Percentiles rank a stretch among this genome's conserved stretches.
Evolutionary conservation across 2,329 filamentous ascomycete genomes (phyloP).

Genomic region (Thermoascus crustaceus): DNA sequence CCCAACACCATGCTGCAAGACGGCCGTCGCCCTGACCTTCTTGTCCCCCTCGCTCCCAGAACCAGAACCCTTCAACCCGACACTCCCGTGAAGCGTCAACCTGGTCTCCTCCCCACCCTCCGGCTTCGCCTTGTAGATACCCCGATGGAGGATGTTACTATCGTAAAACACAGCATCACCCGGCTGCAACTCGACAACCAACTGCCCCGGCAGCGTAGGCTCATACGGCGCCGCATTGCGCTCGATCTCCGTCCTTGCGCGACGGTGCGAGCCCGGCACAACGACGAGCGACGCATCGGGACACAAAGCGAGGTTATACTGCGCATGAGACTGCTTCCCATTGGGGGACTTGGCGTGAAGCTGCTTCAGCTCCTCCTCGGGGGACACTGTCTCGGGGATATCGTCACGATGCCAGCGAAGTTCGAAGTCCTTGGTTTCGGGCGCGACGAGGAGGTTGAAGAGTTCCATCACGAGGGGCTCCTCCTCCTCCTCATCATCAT

Average conservation of each 20-base stretch:
- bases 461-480: conserved; percentile 75
- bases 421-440: conserved; percentile 58
- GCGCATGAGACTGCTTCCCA: conserved; percentile 58
- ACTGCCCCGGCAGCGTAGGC: conserved; percentile 52
- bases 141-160: conserved; percentile 66
- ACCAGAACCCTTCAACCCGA: conserved; percentile 28
- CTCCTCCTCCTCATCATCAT: too few species aligned
- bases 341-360: conserved; percentile 43
- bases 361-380: conserved; percentile 58
- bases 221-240: conserved; percentile 60
- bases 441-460: conserved; percentile 75
- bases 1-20: conserved; percentile 40
- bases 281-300: conserved; percentile 67
- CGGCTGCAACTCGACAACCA: conserved; percentile 57
- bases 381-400: conserved; percentile 56
- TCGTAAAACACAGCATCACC: conserved; percentile 84
- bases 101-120: conserved; percentile 29
- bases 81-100: conserved; percentile 37
- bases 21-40: conserved; percentile 35
- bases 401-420: conserved; percentile 84
- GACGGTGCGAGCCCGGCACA: conserved; percentile 65
- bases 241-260: conserved; percentile 63
- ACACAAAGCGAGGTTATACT: conserved; percentile 80
- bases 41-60: conserved; percentile 18
- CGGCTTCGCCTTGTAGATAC: conserved; percentile 33